These are phyloP conservation scores for Russula virescens DNA, from an alignment of 768 basidiomycete species.

Conservation along the genomic window DNA sequence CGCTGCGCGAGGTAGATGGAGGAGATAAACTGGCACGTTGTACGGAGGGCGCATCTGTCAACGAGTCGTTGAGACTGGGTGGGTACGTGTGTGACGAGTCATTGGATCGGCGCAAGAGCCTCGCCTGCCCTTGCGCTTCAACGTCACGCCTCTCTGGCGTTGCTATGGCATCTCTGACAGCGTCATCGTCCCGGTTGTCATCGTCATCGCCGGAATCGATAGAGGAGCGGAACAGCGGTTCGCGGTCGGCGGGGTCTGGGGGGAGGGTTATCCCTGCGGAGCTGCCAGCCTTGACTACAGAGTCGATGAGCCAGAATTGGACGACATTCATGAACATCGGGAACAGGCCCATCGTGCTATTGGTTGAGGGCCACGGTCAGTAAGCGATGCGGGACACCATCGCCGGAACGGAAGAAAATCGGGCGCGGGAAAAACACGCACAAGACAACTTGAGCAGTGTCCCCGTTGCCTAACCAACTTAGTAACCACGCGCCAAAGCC, in stretches of 20 bases:
- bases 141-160: constrained; percentile 33
- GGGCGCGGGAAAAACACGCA: constrained; percentile 38
- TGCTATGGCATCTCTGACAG: background rate
- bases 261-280: constrained; percentile 40
- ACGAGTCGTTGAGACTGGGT: constrained; percentile 44
- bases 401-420: background rate
- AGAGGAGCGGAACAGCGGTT: constrained; percentile 55
- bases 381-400: background rate
- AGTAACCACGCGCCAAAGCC: constrained; percentile 82
- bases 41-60: constrained; percentile 36
- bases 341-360: constrained; percentile 85
- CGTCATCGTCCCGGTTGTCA: constrained; percentile 21
- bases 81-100: constrained; percentile 52
- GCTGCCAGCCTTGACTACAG: constrained; percentile 70
- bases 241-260: constrained; percentile 40
- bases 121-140: constrained; percentile 39
- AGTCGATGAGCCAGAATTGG: constrained; percentile 95
- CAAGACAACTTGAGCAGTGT: constrained; percentile 74
- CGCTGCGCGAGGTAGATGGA: constrained; percentile 6
- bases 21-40: constrained; percentile 29
- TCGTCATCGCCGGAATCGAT: constrained; percentile 35
- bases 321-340: constrained; percentile 83
- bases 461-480: constrained; percentile 65
- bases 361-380: background rate
- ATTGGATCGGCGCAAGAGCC: constrained; percentile 34